phyloP scores from a whole-genome alignment of 1,284 basidiomycete species.

The Anthracocystis panici-leucophaei region DNA sequence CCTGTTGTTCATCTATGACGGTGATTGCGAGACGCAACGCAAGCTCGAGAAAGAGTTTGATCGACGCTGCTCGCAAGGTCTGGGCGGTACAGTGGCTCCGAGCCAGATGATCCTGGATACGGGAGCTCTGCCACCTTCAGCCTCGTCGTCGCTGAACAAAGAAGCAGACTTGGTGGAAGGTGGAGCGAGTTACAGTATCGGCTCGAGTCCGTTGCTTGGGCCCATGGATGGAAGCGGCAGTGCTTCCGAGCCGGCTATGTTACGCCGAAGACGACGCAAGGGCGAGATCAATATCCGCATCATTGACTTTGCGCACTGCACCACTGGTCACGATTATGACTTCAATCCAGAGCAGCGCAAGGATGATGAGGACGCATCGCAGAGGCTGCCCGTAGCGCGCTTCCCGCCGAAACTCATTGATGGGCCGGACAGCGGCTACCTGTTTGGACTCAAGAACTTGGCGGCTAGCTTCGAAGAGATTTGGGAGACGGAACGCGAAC shows the following conservation, averaged over 20 bases:
- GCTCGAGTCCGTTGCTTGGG: slow-evolving; percentile 43
- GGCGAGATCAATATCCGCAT: slow-evolving; percentile 95
- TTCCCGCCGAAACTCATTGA: slow-evolving; percentile 92
- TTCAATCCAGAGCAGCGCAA: slow-evolving; percentile 64
- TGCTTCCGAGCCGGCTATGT: slow-evolving; percentile 12
- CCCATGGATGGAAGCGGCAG: slow-evolving; percentile 19
- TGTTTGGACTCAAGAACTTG: slow-evolving; percentile 88
- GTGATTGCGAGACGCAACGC: slow-evolving; percentile 86
- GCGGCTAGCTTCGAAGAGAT: slow-evolving; percentile 75
- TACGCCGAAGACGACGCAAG: slow-evolving; percentile 67
- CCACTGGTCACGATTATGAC: slow-evolving; percentile 91
- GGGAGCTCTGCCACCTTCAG: neutral
- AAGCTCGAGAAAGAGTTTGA: slow-evolving; percentile 68
- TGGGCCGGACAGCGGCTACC: slow-evolving; percentile 91
- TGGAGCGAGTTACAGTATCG: slow-evolving; percentile 45
- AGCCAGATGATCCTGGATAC: slow-evolving; percentile 29
- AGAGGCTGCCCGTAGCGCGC: slow-evolving; percentile 57
- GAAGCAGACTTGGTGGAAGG: slow-evolving; percentile 38
- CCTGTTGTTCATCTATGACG: slow-evolving; percentile 96
- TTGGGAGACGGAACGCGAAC: slow-evolving; percentile 58
- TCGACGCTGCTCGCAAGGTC: slow-evolving; percentile 32
- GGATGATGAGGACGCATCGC: neutral
- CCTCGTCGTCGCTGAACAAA: slow-evolving; percentile 10
- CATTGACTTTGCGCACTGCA: slow-evolving; percentile 99
- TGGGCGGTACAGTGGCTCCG: slow-evolving; percentile 41